Evolutionary conservation across 352 stramenopile genomes (phyloP).

Genomic region (Poterioochromonas sp.): DNA sequence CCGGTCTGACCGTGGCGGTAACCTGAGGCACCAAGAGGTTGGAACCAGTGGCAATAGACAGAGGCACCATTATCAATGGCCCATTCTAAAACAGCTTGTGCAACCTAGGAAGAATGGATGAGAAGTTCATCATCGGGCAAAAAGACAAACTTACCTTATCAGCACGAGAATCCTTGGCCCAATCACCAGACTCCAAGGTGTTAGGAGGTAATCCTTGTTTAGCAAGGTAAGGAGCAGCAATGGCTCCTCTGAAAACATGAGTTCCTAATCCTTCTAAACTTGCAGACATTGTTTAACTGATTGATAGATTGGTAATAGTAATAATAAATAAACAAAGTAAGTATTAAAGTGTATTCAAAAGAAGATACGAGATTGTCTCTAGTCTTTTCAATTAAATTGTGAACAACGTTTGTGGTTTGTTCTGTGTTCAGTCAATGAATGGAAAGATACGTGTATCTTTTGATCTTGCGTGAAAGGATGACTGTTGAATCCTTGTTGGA

Average conservation of each 20-base stretch:
- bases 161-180: slow-evolving; percentile 14
- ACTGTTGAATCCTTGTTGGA: no score
- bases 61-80: slow-evolving; percentile 62
- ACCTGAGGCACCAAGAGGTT: slow-evolving; percentile 59
- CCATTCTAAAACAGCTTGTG: slow-evolving; percentile 62
- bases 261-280: slow-evolving; percentile 2
- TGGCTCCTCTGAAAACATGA: slow-evolving; percentile 54
- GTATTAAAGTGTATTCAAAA: no score
- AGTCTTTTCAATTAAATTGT: no score
- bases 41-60: slow-evolving; percentile 74
- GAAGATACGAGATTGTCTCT: no score
- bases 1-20: slow-evolving; percentile 60
- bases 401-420: no score
- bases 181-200: slow-evolving; percentile 5
- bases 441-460: no score
- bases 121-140: slow-evolving; percentile 19
- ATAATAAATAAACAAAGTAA: no score
- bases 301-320: no score
- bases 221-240: slow-evolving; percentile 59
- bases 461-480: no score
- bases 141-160: slow-evolving; percentile 32
- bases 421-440: no score
- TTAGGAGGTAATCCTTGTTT: slow-evolving; percentile 42
- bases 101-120: slow-evolving; percentile 48
- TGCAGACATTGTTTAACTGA: no score